Conservation (phyloP, 768 basidiomycete genomes). For the Podaxis sp. region DNA sequence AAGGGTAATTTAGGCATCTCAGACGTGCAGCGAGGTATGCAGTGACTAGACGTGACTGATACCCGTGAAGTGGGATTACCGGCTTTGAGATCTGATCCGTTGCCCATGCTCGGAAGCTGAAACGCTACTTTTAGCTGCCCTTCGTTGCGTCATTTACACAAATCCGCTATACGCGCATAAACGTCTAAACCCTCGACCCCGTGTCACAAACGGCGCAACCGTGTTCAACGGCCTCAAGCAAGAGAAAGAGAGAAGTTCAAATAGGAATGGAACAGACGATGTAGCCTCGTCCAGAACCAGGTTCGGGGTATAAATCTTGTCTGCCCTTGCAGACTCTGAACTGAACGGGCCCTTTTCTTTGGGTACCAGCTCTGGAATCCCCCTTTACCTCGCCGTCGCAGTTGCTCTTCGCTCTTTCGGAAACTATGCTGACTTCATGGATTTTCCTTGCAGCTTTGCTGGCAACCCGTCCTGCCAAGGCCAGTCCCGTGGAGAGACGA, state of each 20-base stretch:
- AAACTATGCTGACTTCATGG: neutral
- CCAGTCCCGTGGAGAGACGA: conserved; percentile 12
- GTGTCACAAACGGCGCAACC: neutral
- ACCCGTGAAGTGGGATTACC: no score
- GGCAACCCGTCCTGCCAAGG: neutral
- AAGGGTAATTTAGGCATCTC: no score
- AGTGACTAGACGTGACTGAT: no score
- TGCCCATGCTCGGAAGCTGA: no score
- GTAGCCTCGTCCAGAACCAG: neutral
- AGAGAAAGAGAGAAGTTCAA: neutral
- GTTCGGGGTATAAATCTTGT: neutral
- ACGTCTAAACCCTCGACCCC: neutral
- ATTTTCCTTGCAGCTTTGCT: neutral
- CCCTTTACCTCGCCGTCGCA: neutral
- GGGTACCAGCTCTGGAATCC: neutral
- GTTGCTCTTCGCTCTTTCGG: neutral
- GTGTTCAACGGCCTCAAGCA: neutral
- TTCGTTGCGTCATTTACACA: neutral
- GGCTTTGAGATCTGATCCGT: no score
- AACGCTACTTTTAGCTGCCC: neutral
- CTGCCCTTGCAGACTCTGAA: neutral
- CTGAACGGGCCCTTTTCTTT: neutral
- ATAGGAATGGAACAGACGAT: neutral
- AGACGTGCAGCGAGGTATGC: no score
- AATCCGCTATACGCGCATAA: neutral